Conservation (phyloP, 1,284 basidiomycete species). For the Paramarasmius palmivorus region DNA sequence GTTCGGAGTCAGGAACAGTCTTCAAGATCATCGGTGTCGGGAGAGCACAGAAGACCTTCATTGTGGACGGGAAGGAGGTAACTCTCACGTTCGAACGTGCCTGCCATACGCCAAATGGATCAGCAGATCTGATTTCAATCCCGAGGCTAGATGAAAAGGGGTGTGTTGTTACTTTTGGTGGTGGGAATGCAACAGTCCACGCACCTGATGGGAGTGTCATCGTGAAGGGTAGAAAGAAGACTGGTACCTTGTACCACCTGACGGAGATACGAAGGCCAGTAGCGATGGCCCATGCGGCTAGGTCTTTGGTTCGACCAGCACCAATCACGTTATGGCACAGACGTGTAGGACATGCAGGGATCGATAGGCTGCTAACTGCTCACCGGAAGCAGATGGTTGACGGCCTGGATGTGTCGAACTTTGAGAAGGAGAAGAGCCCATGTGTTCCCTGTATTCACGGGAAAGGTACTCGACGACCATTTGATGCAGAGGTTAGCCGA, state of each 20-base stretch:
- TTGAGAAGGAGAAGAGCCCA: neutral
- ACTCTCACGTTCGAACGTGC: conserved; percentile 2
- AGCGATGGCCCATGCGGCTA: neutral
- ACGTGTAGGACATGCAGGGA: conserved; percentile 3
- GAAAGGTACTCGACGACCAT: conserved; percentile 1
- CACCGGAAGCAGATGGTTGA: conserved; percentile 2
- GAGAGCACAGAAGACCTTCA: neutral
- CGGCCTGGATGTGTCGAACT: neutral
- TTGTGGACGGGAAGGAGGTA: neutral
- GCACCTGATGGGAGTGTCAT: neutral
- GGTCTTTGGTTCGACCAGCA: neutral
- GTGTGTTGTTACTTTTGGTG: neutral
- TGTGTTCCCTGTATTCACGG: conserved; percentile 8
- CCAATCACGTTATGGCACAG: conserved; percentile 2
- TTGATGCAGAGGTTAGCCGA: neutral
- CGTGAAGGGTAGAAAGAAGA: neutral
- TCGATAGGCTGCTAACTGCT: neutral
- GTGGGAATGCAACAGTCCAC: conserved; percentile 2
- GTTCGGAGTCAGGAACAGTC: no score
- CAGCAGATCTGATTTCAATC: conserved; percentile 5
- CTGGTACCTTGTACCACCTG: neutral
- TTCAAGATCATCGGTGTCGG: no score
- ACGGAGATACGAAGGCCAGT: neutral
- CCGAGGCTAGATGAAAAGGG: neutral
- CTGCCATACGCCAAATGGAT: neutral